Evolutionary conservation across 2,329 filamentous ascomycete species (phyloP).

Genomic region (Colletotrichum endophyticum): DNA sequence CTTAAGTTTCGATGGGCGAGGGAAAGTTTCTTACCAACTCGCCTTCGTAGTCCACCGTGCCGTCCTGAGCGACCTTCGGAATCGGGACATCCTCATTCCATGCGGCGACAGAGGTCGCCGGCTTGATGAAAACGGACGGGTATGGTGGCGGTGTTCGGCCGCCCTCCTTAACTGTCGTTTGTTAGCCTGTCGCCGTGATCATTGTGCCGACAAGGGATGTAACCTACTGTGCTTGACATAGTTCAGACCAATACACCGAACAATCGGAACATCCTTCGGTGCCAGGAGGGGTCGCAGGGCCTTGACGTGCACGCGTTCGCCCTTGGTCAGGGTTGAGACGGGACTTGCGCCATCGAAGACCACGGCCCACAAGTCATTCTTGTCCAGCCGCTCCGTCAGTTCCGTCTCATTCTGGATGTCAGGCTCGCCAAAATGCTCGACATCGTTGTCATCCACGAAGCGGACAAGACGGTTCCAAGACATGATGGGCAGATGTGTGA

Average conservation of each 20-base stretch:
- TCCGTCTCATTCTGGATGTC: slow-evolving; percentile 29
- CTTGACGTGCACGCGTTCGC: slow-evolving; percentile 34
- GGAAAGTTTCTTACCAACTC: slow-evolving; percentile 38
- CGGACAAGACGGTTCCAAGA: slow-evolving; percentile 37
- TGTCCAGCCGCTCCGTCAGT: slow-evolving; percentile 25
- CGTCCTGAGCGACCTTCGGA: slow-evolving; percentile 50
- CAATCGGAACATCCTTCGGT: slow-evolving; percentile 36
- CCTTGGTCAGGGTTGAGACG: slow-evolving; percentile 25
- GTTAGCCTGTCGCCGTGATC: background rate
- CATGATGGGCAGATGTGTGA: background rate
- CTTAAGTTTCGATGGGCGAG: too few relatives aligned
- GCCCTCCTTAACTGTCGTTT: slow-evolving; percentile 51
- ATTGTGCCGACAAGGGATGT: background rate
- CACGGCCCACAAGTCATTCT: slow-evolving; percentile 32
- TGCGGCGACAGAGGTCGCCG: slow-evolving; percentile 40
- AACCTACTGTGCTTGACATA: slow-evolving; percentile 39
- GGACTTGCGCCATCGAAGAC: slow-evolving; percentile 33
- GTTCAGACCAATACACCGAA: slow-evolving; percentile 40
- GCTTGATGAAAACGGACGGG: slow-evolving; percentile 58
- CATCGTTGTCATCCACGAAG: slow-evolving; percentile 36
- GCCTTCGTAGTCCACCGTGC: slow-evolving; percentile 54
- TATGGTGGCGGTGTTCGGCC: slow-evolving; percentile 55
- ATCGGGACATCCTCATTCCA: slow-evolving; percentile 44
- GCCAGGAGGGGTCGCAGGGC: slow-evolving; percentile 32
- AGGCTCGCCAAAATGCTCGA: slow-evolving; percentile 37